Percentiles rank a stretch among this genome's conserved stretches.
Conservation (phyloP, 2,329 filamentous ascomycete species). For the Chaetomiaceae sp. region DNA sequence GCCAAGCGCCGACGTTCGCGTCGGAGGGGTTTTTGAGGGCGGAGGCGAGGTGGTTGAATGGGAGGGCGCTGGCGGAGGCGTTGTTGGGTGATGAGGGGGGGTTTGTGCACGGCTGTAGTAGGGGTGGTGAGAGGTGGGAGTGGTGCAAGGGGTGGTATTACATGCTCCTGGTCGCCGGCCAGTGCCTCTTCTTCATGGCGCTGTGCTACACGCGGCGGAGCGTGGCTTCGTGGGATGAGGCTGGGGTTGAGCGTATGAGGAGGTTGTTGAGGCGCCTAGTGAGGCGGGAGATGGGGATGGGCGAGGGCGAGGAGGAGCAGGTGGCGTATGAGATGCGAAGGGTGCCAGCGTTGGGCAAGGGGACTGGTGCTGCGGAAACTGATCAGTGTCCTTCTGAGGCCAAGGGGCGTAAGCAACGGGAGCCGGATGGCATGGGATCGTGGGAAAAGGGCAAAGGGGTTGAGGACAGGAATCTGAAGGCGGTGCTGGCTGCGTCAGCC, state of each 20-base stretch:
- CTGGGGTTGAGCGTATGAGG: slow-evolving; percentile 39
- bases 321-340: slow-evolving; percentile 17
- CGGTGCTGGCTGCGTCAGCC: slow-evolving; percentile 6
- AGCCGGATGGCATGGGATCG: not conserved
- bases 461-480: not conserved
- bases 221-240: slow-evolving; percentile 35
- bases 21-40: slow-evolving; percentile 63
- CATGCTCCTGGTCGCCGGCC: slow-evolving; percentile 53
- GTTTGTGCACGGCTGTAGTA: too few relatives aligned
- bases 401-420: not conserved
- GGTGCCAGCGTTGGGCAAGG: slow-evolving; percentile 11
- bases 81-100: too few relatives aligned
- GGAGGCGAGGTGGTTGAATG: slow-evolving; percentile 64
- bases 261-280: slow-evolving; percentile 6
- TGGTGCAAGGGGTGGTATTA: slow-evolving; percentile 51
- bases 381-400: too few relatives aligned
- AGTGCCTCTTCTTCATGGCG: slow-evolving; percentile 59
- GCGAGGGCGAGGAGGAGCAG: not conserved
- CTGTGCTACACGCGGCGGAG: slow-evolving; percentile 42
- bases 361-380: not conserved
- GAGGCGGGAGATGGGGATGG: slow-evolving; percentile 5
- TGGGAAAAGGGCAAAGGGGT: not conserved
- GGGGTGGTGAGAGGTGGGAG: too few relatives aligned
- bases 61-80: slow-evolving; percentile 52
- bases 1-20: slow-evolving; percentile 58